Evolutionary conservation across 2,329 filamentous ascomycete species (phyloP), one percentile per base, ranked within the genome.

Genomic region (Penicillium capsulatum): DNA sequence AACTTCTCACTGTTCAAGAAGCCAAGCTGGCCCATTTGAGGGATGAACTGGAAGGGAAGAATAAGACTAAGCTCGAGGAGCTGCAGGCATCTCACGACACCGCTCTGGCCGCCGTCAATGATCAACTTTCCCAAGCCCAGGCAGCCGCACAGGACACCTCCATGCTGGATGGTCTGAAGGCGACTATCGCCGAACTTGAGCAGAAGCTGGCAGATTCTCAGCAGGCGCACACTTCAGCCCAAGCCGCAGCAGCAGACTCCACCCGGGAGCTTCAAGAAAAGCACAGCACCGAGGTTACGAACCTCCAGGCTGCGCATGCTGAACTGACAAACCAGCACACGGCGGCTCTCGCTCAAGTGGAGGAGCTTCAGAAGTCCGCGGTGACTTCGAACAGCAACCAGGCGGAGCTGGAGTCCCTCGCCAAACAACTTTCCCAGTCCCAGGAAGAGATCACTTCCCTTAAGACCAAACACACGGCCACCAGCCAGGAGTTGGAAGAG

Each of bases 351-450:
- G 43, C 64, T 54, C 80, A 83, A 42, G 72, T 94, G 33, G 86
- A 94, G 39, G 85, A 89, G 19, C 92, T 95, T 61, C 88, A 90
- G 41, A 76, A 84, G 54, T 86, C 88, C 22, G 71, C 94, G 45
- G 84, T 84, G 17, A 82, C 89, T 49, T 86, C 87, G 48, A 92
- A 94, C 76, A 76, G 70, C 44, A 69, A 75, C 44, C 80, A 81
- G 68, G 80, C 80, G 60, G 76, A 86, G 34, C 68, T 84, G 37
- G 83, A 83, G 67, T 71, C 71, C 10, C 74, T 83, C 27, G 78
- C 79, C 68, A 80, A 80, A 60, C 57, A 68, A 36, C 56, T 66
- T 7, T 49, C 57, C 16, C 51, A 56, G n/a, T 52, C 57, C 13
- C 56, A 61, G 19, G 59, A 64, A n/a, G 58, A 66, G 38, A 37